Evolutionary conservation across 169 alveolate species (phyloP), one percentile per base, ranked within the genome.

Genomic region (Eimeria zaria): DNA sequence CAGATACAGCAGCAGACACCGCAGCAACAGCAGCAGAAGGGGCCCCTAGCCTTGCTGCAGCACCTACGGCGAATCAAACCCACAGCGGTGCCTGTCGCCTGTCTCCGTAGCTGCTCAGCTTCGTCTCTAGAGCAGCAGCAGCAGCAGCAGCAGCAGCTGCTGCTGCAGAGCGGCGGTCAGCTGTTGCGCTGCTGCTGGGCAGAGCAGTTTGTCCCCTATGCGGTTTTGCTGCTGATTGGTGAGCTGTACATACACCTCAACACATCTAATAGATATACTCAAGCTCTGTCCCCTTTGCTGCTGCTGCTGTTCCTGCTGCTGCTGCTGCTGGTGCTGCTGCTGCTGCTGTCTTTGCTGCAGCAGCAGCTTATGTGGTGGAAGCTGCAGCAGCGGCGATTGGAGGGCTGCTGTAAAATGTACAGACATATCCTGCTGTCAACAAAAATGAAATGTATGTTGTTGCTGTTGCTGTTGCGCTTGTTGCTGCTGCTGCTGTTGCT

Each of bases 111-210:
- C 69, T 78, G 89, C 69, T 78, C 89, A 8, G 46, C 64, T 12
- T 46, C 89, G 44, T 44, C 89, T 22, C 44, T 78, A 46, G 89
- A 78, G 69, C 69, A 78, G 69, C 89, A 78, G 89, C 84, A 74
- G 30, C 84, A 74, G 48, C 55, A 41, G 48, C 74, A 62, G 39
- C 74, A 62, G 74, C 74, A 62, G 74, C 74, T 24, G 74, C 74
- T 24, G 39, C 39, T 62, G 39, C 83, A 73, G 16, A 73, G 83
- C 55, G 89, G 89, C 44, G 89, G 89, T 12, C 89, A 78, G 89
- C 64, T 78, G 89, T 67, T 78, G 89, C 89, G 89, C 69, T 78
- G 89, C 89, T 78, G 89, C 89, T 78, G 89, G 89, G 89, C 48
- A 9, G 89, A 78, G 89, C 89, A 78, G 89, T 30, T 78, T 18